Evolutionary conservation across 352 stramenopile genomes (phyloP), one percentile per base, ranked within the genome.

Genomic region (Globisporangium ultimum): DNA sequence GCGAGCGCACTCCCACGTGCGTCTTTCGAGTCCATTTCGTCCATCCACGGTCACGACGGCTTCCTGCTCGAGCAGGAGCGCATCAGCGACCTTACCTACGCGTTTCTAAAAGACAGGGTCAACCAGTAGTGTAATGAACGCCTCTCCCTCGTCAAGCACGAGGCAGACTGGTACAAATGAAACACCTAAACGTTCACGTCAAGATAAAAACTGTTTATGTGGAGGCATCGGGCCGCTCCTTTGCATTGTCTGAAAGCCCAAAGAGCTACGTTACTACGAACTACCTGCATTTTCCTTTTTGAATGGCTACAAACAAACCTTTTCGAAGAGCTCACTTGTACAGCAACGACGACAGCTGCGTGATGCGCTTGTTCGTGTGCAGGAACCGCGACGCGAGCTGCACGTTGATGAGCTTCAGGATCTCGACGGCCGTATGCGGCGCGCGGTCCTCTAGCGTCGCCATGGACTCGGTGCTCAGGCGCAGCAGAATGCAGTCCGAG

Each of bases 61-160:
- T 99, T 99, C 71, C 76, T 99, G 36, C 73, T 99, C 34, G 95
- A 98, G 55, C 95, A 98, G 65, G 88, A 98, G 57, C 79, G 90
- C 66, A 93, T 99, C 49, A 89, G 73, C 45, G 62, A 77, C 10
- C 60, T 79, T n/a, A 72, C 89, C 2, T 66, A 58, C 41, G 55
- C 64, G 24, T 96, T 96, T 53, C 63, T 93, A 42, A 68, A 61
- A 42, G 64, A 82, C 34, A 55, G 61, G 20, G 65, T 77, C 12
- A 53, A 61, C 24, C 49, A 32, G 15, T 58, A 41, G n/a, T 20
- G 2, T 50, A n/a, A n/a, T n/a, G n/a, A n/a, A n/a, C n/a, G n/a
- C n/a, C n/a, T n/a, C n/a, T n/a, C n/a, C n/a, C n/a, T n/a, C n/a
- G n/a, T n/a, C n/a, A n/a, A n/a, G n/a, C n/a, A n/a, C n/a, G n/a